These are phyloP conservation scores for Trichocladium uniseriatum DNA, from an alignment of 495 filamentous ascomycete species.

Conservation along the genomic window DNA sequence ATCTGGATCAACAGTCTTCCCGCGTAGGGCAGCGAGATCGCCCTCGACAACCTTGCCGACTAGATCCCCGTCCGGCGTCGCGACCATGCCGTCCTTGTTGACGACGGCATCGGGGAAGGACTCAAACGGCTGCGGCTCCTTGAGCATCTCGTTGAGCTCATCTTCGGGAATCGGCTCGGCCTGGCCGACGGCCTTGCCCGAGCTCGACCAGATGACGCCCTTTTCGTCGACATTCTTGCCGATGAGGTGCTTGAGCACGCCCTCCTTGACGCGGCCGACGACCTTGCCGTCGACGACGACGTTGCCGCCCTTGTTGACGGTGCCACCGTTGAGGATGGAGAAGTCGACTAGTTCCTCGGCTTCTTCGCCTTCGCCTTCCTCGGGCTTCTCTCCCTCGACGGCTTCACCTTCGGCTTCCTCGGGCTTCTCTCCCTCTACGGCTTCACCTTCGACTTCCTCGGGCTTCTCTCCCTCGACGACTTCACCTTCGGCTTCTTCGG, in stretches of 20 bases:
- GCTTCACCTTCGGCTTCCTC: slow-evolving; percentile 2
- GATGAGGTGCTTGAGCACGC: slow-evolving; percentile 55
- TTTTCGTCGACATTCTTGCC: slow-evolving; percentile 62
- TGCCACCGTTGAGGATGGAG: slow-evolving; percentile 54
- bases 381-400: not conserved
- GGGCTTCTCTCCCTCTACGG: not conserved
- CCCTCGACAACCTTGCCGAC: slow-evolving; percentile 68
- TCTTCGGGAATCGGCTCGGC: slow-evolving; percentile 64
- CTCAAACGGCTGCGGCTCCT: slow-evolving; percentile 61
- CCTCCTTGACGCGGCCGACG: slow-evolving; percentile 60
- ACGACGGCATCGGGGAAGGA: slow-evolving; percentile 62
- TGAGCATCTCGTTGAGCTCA: slow-evolving; percentile 56
- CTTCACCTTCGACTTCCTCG: slow-evolving; percentile 1
- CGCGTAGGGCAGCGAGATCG: slow-evolving; percentile 62
- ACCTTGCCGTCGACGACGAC: slow-evolving; percentile 66
- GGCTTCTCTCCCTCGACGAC: not conserved
- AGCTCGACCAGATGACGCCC: slow-evolving; percentile 69
- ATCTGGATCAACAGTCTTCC: slow-evolving; percentile 68
- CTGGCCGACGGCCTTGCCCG: slow-evolving; percentile 62
- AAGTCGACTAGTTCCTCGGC: slow-evolving; percentile 39
- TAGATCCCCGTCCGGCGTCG: slow-evolving; percentile 54
- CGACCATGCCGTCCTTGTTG: slow-evolving; percentile 57
- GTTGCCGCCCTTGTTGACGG: slow-evolving; percentile 72
- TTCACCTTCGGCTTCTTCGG: slow-evolving; percentile 3
- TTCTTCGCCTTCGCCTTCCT: not conserved